A percentile compares a stretch with the other conserved stretches of the same genome.
Conservation (phyloP, 805 yeast genomes). For the Ogataea degrootiae region DNA sequence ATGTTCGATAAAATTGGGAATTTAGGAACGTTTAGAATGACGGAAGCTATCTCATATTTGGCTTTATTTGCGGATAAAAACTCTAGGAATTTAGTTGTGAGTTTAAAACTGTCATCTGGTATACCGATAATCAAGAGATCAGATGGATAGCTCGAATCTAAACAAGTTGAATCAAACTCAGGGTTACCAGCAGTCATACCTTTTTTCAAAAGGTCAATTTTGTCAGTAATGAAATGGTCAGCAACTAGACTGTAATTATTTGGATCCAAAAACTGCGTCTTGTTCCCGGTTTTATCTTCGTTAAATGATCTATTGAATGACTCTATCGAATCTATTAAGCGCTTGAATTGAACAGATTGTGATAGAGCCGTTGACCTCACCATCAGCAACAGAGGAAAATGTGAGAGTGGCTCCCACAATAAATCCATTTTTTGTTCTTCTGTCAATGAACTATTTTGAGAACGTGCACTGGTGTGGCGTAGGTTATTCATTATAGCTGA, state of each 20-base stretch:
- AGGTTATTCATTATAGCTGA: background rate
- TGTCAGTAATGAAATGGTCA: conserved; percentile 16
- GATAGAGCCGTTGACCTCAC: conserved; percentile 7
- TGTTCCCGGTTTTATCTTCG: background rate
- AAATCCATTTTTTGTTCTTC: background rate
- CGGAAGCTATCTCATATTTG: conserved; percentile 12
- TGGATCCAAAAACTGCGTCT: conserved; percentile 13
- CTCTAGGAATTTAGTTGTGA: conserved; percentile 7
- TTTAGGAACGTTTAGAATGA: conserved; percentile 19
- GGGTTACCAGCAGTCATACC: background rate
- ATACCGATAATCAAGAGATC: conserved; percentile 11
- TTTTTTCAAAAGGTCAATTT: conserved; percentile 3
- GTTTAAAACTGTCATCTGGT: conserved; percentile 13
- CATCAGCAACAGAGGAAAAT: conserved; percentile 19
- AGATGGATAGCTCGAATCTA: background rate
- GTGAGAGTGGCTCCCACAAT: conserved; percentile 9
- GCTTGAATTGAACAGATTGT: conserved; percentile 12
- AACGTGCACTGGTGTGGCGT: background rate
- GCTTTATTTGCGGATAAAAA: conserved; percentile 2
- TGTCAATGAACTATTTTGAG: background rate
- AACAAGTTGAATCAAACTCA: background rate
- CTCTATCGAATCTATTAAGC: conserved; percentile 17
- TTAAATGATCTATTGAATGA: conserved; percentile 12
- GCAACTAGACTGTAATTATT: conserved; percentile 15
- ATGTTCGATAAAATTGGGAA: conserved; percentile 20